Percentiles rank a stretch among this genome's conserved stretches.
Evolutionary conservation across 768 basidiomycete genomes (phyloP).

Genomic region (Ramaria sp.): DNA sequence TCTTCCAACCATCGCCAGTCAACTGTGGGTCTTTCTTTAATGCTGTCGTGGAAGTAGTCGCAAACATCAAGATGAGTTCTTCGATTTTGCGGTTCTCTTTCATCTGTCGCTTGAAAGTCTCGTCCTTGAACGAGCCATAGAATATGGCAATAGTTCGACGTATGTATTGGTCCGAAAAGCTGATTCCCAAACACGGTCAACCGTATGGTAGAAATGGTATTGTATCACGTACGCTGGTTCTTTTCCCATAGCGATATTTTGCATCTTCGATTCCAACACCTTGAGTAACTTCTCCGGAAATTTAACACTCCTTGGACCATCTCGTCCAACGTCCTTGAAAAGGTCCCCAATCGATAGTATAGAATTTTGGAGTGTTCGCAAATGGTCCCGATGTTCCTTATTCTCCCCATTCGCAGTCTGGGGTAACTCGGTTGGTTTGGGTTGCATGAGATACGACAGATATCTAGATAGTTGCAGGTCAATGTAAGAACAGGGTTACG

Average conservation of each 20-base stretch:
- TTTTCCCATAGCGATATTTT: slow-evolving; percentile 89
- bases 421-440: slow-evolving; percentile 15
- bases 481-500: not conserved
- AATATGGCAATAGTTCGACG: slow-evolving; percentile 88
- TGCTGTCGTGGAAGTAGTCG: slow-evolving; percentile 77
- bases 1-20: slow-evolving; percentile 82
- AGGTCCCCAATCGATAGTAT: slow-evolving; percentile 60
- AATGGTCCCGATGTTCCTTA: slow-evolving; percentile 56
- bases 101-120: slow-evolving; percentile 79
- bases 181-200: slow-evolving; percentile 18
- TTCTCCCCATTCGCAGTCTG: slow-evolving; percentile 33
- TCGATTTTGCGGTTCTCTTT: slow-evolving; percentile 96
- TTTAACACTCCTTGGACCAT: slow-evolving; percentile 76
- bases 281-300: slow-evolving; percentile 93
- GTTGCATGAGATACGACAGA: slow-evolving; percentile 45
- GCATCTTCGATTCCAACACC: slow-evolving; percentile 79
- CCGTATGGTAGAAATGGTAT: not conserved
- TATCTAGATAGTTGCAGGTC: slow-evolving; percentile 33
- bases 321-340: slow-evolving; percentile 59
- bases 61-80: slow-evolving; percentile 93
- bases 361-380: slow-evolving; percentile 47
- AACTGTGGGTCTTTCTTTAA: slow-evolving; percentile 85
- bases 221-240: slow-evolving; percentile 62
- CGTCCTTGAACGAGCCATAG: slow-evolving; percentile 81
- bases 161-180: slow-evolving; percentile 84